These are phyloP conservation scores for Pseudoscleropodium purum DNA, from an alignment of 225 moss, liverwort and hornwort genomes.

Conservation along the genomic window DNA sequence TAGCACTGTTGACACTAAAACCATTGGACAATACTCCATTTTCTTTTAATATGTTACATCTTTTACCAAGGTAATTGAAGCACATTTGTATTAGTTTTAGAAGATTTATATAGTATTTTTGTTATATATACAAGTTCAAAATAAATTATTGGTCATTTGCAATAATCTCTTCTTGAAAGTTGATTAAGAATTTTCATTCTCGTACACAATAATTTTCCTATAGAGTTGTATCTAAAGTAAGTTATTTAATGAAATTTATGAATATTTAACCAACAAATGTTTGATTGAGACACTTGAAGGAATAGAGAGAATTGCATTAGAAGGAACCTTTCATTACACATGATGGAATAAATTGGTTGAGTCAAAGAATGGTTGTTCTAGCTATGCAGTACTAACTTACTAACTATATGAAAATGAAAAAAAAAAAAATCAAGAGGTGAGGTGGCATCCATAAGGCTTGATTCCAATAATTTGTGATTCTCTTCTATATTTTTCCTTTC, in stretches of 20 bases:
- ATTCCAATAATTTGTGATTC: neutral
- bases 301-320: neutral
- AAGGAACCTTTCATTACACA: neutral
- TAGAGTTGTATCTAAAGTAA: neutral
- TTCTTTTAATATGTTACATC: neutral
- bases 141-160: neutral
- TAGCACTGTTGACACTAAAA: no score
- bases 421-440: neutral
- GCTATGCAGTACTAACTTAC: no score
- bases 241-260: neutral
- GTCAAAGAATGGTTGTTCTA: neutral
- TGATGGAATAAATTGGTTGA: neutral
- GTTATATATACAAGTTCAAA: neutral
- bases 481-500: neutral
- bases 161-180: neutral
- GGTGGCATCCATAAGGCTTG: no score
- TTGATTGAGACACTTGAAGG: neutral
- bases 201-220: neutral
- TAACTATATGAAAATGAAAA: neutral
- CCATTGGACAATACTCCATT: neutral
- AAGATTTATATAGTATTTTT: neutral
- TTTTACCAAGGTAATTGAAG: neutral
- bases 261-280: neutral
- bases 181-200: no score
- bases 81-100: neutral